These are phyloP conservation scores for Haemoproteus tartakovskyi DNA, from an alignment of 169 alveolate species.

Conservation along the genomic window DNA sequence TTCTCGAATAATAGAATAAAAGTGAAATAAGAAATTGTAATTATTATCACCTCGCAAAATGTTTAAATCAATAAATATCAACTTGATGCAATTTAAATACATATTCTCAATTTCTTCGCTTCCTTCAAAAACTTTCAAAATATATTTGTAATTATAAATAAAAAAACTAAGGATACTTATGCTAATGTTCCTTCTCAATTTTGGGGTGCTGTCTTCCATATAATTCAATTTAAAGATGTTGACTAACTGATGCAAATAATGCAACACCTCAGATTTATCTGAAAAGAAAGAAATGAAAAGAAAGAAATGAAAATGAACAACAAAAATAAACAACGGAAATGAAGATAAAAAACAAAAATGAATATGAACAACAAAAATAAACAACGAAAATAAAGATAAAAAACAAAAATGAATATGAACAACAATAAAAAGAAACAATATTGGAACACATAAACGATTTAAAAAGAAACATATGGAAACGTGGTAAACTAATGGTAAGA, in stretches of 20 bases:
- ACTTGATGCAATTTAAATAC: slow-evolving; percentile 7
- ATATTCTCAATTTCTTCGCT: slow-evolving; percentile 3
- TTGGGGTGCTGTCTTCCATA: slow-evolving; percentile 5
- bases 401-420: no score
- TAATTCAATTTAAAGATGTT: slow-evolving; percentile 11
- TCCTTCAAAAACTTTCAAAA: not conserved
- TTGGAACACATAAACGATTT: no score
- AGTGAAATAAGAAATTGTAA: slow-evolving; percentile 6
- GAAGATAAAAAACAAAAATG: no score
- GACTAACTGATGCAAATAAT: not conserved
- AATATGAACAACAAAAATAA: no score
- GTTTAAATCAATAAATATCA: slow-evolving; percentile 26
- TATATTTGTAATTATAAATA: slow-evolving; percentile 13
- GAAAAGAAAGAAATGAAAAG: not conserved
- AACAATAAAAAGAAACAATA: no score
- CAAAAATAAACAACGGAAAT: no score
- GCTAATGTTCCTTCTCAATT: slow-evolving; percentile 10
- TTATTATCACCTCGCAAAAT: slow-evolving; percentile 14
- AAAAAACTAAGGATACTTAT: slow-evolving; percentile 7
- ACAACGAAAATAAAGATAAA: no score
- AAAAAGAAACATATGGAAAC: no score
- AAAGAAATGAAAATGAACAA: not conserved
- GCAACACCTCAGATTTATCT: slow-evolving; percentile 4
- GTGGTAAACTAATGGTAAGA: no score
- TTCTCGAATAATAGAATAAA: not conserved